These are phyloP conservation scores for Halocafeteria seosinensis DNA, from an alignment of 108 stramenopile genomes.

Conservation along the genomic window DNA sequence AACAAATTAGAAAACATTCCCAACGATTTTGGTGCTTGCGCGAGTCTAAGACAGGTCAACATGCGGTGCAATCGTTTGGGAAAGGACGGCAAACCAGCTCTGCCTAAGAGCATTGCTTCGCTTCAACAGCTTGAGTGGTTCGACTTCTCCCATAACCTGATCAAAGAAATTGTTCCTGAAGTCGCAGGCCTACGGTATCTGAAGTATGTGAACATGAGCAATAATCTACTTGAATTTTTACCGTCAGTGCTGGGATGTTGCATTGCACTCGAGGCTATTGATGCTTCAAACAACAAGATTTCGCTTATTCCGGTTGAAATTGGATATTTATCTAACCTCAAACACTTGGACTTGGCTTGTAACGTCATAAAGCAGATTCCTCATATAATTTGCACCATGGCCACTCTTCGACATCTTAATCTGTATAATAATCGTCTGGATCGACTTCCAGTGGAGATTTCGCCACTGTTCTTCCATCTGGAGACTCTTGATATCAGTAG, in stretches of 20 bases:
- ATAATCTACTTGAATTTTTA: too few species aligned
- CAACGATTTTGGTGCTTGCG: background rate
- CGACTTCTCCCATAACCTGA: background rate
- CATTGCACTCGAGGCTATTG: too few species aligned
- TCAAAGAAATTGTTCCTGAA: background rate
- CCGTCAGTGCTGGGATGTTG: too few species aligned
- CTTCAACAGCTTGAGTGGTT: background rate
- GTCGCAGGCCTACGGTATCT: too few species aligned
- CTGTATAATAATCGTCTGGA: slow-evolving; percentile 3
- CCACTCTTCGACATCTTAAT: background rate
- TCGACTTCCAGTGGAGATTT: background rate
- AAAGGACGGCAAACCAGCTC: background rate
- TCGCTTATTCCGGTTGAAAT: background rate
- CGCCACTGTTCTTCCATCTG: background rate
- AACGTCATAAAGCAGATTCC: background rate
- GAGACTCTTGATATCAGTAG: background rate
- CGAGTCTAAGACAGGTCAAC: background rate
- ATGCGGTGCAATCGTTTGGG: background rate
- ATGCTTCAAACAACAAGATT: background rate
- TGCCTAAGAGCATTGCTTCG: background rate
- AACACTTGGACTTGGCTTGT: background rate
- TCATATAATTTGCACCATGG: slow-evolving; percentile 2
- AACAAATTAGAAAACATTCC: background rate
- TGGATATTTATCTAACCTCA: background rate
- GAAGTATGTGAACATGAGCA: too few species aligned